phyloP scores from a whole-genome alignment of 352 stramenopile genomes.

The Pythium periplocum region DNA sequence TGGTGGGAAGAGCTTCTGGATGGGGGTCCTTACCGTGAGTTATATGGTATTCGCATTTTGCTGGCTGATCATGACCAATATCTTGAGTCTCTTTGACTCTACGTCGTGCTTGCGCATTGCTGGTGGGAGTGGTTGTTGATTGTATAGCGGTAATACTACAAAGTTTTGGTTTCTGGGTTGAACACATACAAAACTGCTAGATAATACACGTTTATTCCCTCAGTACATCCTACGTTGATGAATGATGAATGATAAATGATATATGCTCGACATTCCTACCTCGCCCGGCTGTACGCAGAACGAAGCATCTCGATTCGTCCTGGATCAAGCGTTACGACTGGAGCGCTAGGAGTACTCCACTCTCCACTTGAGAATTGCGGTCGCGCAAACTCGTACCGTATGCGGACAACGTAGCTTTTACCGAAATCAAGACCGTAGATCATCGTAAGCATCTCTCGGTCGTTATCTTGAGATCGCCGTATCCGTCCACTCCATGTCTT shows the following conservation, averaged over 20 bases:
- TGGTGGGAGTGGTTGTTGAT: conserved; percentile 1
- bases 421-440: conserved; percentile 66
- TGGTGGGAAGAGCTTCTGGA: not conserved
- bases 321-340: conserved; percentile 35
- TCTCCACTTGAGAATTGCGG: conserved; percentile 34
- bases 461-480: conserved; percentile 35
- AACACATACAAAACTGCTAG: no score
- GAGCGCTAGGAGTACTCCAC: conserved; percentile 50
- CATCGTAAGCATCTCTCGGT: conserved; percentile 51
- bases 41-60: conserved; percentile 1
- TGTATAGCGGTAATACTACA: no score
- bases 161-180: no score
- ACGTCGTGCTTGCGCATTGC: conserved; percentile 5
- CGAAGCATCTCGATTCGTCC: conserved; percentile 23
- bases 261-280: no score
- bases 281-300: conserved; percentile 3
- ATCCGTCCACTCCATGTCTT: conserved; percentile 63
- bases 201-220: no score
- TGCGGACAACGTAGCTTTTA: conserved; percentile 71
- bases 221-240: no score
- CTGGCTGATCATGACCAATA: conserved; percentile 4
- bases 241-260: no score
- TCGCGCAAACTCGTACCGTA: conserved; percentile 59
- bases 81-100: not conserved
- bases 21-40: not conserved